Base-by-base conservation (phyloP, 345 rosid species). In the Dipteronia sinensis region DNA sequence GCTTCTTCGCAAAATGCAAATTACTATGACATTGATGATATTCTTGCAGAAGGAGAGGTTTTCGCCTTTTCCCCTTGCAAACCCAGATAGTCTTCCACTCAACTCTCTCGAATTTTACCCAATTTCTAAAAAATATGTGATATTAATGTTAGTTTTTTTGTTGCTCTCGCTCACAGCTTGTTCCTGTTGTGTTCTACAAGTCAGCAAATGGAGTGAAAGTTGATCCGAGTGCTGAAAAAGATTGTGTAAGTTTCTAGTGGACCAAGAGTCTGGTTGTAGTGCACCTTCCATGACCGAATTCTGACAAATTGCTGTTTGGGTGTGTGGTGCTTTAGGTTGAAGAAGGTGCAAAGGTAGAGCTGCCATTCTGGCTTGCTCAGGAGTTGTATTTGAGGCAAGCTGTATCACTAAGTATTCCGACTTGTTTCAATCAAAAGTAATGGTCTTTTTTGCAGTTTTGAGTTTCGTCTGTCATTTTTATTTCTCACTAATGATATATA, bases 311-410 rank as follows among this genome's bases (percentile, higher is more conserved):
- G 10, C 25, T 15, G 23, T 42, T 11, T 69, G 62, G 67, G 12
- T 56, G 72, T 46, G 38, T 23, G 70, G 55, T 79, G 47, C 6
- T 77, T 66, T 46, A 95, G 98, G 92, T 85, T 69, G 93, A 92
- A 53, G 90, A 87, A 87, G 97, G 97, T 2, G 85, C 97, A 9
- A 93, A 90, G 80, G 81, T 87, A 0, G 98, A 92, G 89, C 71
- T 93, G 40, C 98, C 93, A 17, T 86, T 92, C 69, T 93, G 99
- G 98, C 95, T 95, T 79, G 92, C 96, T 64, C 86, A 82, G 16
- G 98, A 90, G 80, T 82, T 95, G 77, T 77, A 86, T 80, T 70
- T 85, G 83, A 88, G 97, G 76, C 90, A 95, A 82, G 92, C 90
- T 67, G 86, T 83, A 20, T 76, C 92, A n/a, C 83, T 89, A 12